Evolutionary conservation across 2,329 filamentous ascomycete species (phyloP), one percentile per base, ranked within the genome.

Genomic region (Aspergillus sp.): DNA sequence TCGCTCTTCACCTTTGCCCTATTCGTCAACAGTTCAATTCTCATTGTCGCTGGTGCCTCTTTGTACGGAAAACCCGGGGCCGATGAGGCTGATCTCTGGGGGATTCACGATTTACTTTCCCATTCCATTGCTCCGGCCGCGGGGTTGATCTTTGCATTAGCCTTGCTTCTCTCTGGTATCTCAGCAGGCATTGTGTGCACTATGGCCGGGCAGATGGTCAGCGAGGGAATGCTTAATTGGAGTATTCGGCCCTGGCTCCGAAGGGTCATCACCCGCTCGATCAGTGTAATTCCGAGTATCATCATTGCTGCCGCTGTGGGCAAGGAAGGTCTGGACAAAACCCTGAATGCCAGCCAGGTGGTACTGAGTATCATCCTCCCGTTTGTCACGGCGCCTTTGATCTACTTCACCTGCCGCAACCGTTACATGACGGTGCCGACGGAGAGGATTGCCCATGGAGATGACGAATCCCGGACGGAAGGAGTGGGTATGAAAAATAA

Each of bases 171-270:
- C 0, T 90, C 85, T 0, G 88, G 88, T 6, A 78, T 88, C 8
- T 87, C 83, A 0, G 88, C 88, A 0, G 88, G 88, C 4, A 87
- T 94, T 33, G 84, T 94, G 2, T 94, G 88, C 69, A 94, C 89
- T 1, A 93, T 94, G 55, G 80, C 88, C 0, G 88, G 88, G 0
- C 88, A 94, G 64, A 93, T 94, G 82, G 84, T 94, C 26, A 83
- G 81, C 52, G 88, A 94, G 64, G 88, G 88, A 5, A 86, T 88
- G 50, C 65, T 94, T 40, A 80, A 81, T 41, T 89, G 87, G 85
- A 80, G 70, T 4, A 67, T 90, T 30, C 75, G 75, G 50, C 88
- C 88, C 0, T 94, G 88, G 88, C 59, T 90, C 7, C 82, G 88
- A 2, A 78, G 88, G 7, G 75, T 94, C 3, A 67, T 91, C 43